Evolutionary conservation across 495 filamentous ascomycete genomes (phyloP).

Genomic region (Aspergillus bridgeri): DNA sequence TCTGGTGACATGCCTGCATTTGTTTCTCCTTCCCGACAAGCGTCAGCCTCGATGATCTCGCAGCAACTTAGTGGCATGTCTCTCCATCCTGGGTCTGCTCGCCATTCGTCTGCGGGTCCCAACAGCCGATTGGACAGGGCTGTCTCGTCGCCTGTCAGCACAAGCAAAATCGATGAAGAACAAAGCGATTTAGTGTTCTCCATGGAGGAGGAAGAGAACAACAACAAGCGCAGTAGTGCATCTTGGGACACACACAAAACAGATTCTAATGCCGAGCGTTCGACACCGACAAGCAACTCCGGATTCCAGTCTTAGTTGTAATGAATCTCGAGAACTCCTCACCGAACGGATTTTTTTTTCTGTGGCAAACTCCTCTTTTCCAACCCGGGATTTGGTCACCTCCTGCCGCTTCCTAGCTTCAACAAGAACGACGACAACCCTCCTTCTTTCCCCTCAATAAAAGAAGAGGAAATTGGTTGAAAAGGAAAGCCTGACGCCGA

Average conservation of each 20-base stretch:
- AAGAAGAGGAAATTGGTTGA: conserved; percentile 11
- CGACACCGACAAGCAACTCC: conserved; percentile 15
- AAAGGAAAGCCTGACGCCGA: conserved; percentile 12
- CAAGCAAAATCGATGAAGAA: conserved; percentile 70
- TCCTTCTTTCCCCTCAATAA: not conserved
- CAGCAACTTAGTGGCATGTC: conserved; percentile 58
- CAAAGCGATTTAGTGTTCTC: conserved; percentile 71
- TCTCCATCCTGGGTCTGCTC: conserved; percentile 45
- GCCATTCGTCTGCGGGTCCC: conserved; percentile 32
- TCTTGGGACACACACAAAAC: conserved; percentile 27
- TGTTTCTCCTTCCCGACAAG: conserved; percentile 62
- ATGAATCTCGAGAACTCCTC: not conserved
- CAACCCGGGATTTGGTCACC: not conserved
- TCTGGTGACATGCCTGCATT: conserved; percentile 60
- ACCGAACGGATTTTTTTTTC: not conserved
- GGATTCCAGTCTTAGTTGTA: conserved; percentile 16
- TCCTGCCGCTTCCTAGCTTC: not conserved
- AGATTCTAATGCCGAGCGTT: conserved; percentile 19
- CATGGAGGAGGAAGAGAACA: conserved; percentile 69
- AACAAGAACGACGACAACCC: conserved; percentile 18
- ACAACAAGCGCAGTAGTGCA: conserved; percentile 43
- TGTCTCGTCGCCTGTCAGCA: conserved; percentile 45
- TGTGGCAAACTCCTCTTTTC: not conserved
- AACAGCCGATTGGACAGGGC: conserved; percentile 41
- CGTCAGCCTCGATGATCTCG: conserved; percentile 64